These are phyloP conservation scores for Phanerodontia chrysosporium DNA, from an alignment of 768 basidiomycete genomes.

Conservation along the genomic window DNA sequence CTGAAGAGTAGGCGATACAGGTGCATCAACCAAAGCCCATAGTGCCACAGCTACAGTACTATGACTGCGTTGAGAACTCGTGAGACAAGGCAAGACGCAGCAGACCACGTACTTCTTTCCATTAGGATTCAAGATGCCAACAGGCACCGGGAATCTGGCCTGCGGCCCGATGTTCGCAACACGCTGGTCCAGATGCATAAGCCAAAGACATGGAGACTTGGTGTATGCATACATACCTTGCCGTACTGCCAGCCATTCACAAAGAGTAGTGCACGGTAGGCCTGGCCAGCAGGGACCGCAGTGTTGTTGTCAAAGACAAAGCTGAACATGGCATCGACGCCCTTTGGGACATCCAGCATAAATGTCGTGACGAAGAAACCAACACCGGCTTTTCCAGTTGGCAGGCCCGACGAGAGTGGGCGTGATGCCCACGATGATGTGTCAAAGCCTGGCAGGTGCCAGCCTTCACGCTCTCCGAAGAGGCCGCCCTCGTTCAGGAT, in stretches of 20 bases:
- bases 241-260: conserved; percentile 93
- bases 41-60: conserved; percentile 50
- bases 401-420: conserved; percentile 55
- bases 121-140: conserved; percentile 71
- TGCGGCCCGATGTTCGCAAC: conserved; percentile 49
- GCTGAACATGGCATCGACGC: conserved; percentile 62
- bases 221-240: conserved; percentile 42
- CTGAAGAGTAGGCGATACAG: conserved; percentile 47
- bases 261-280: conserved; percentile 69
- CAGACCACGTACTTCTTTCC: conserved; percentile 56
- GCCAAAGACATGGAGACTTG: neutral
- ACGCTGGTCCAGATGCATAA: conserved; percentile 8
- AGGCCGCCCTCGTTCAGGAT: conserved; percentile 43
- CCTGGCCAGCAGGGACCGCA: conserved; percentile 30
- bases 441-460: conserved; percentile 55
- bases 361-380: conserved; percentile 83
- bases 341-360: conserved; percentile 51
- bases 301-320: conserved; percentile 63
- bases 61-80: neutral
- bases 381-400: conserved; percentile 54
- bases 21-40: conserved; percentile 56
- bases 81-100: neutral
- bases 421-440: conserved; percentile 55
- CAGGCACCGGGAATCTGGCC: conserved; percentile 75
- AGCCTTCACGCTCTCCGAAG: conserved; percentile 39